Percentiles rank a stretch among this genome's conserved stretches.
Conservation (phyloP, 306 rosid species). For the cucumber (Cucumis sativus) region Cucumber_9930_V3 NC_026660.2:1742001-1742500, state of each 20-base stretch:
- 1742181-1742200: slow-evolving; percentile 62
- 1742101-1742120: slow-evolving; percentile 80
- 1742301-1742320: slow-evolving; percentile 66
- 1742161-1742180: slow-evolving; percentile 72
- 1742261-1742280: slow-evolving; percentile 49
- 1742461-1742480: slow-evolving; percentile 27
- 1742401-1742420: slow-evolving; percentile 64
- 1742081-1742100: slow-evolving; percentile 91
- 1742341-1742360: slow-evolving; percentile 65
- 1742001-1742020: slow-evolving; percentile 60
- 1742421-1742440: slow-evolving; percentile 41
- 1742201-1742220: slow-evolving; percentile 67
- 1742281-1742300: slow-evolving; percentile 41
- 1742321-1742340: slow-evolving; percentile 42
- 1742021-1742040: slow-evolving; percentile 88
- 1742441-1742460: slow-evolving; percentile 50
- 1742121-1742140: slow-evolving; percentile 58
- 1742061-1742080: slow-evolving; percentile 86
- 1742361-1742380: slow-evolving; percentile 60
- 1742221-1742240: slow-evolving; percentile 57
- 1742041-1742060: slow-evolving; percentile 80
- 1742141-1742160: slow-evolving; percentile 58
- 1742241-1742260: slow-evolving; percentile 53
- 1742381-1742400: slow-evolving; percentile 28
- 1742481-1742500: slow-evolving; percentile 24